Base-by-base conservation (phyloP, 1,139 yeast species). In the Groenewaldozyma sp. region DNA sequence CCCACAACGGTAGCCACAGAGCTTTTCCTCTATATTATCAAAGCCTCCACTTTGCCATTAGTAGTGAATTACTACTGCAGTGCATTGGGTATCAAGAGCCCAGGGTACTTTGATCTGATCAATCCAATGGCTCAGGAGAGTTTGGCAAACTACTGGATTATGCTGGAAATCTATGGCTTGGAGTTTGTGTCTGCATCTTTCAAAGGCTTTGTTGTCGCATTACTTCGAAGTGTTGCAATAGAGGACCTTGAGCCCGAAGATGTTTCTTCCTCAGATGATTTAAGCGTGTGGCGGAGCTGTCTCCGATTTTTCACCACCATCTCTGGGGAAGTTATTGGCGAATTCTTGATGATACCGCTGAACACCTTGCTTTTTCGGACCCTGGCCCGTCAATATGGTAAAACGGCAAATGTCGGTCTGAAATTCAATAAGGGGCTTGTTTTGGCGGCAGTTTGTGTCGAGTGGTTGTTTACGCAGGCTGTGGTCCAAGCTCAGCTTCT, bases 381-480 rank as follows among this genome's bases (percentile, higher is more conserved):
- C 10, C 26, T 22, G 26, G 26, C 11, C 11, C 26, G 11, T 7
- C 7, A 22, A n/a, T n/a, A n/a, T n/a, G n/a, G n/a, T n/a, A n/a
- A n/a, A n/a, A n/a, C n/a, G n/a, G n/a, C 36, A 5, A n/a, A 28
- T 6, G 18, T 31, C 7, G 14, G 20, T 4, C 24, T 37, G 24
- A 28, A 18, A 22, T 31, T 17, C 22, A 21, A 24, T 28, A 18
- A 24, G 13, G 24, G 24, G 6, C 38, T 31, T 16, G 19, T 29
- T 26, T 27, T 18, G 34, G 19, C 22, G 13, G 32, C 38, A 10
- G 31, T 39, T 19, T 22, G 36, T 19, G 10, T 38, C 17, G 39
- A 39, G 21, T 34, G 46, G 43, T 6, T 36, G n/a, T 10, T 32
- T 13, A 29, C 17, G 21, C 38, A 41, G 41, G 17, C 24, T 7